phyloP scores from a whole-genome alignment of 768 basidiomycete species.

The Podaxis pistillaris region DNA sequence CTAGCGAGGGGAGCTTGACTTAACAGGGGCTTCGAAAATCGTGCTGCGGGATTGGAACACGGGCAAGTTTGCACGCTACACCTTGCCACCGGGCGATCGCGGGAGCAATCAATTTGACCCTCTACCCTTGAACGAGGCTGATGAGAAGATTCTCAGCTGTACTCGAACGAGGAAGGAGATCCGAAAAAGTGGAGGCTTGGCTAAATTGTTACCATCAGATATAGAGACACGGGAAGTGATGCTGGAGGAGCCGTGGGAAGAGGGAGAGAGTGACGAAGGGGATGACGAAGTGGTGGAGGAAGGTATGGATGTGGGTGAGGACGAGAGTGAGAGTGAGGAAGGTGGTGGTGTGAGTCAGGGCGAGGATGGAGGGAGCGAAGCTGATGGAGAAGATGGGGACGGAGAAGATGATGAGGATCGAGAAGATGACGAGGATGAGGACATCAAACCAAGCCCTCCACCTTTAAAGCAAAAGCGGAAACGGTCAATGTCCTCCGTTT shows the following conservation, averaged over 20 bases:
- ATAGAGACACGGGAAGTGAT: slow-evolving; percentile 37
- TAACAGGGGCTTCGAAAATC: slow-evolving; percentile 71
- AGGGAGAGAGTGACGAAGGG: slow-evolving; percentile 27
- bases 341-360: slow-evolving; percentile 20
- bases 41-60: slow-evolving; percentile 84
- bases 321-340: slow-evolving; percentile 30
- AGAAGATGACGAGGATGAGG: slow-evolving; percentile 36
- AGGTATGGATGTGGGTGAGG: slow-evolving; percentile 31
- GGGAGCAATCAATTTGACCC: slow-evolving; percentile 16
- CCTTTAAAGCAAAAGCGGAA: slow-evolving; percentile 50
- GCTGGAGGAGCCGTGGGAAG: slow-evolving; percentile 42
- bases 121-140: slow-evolving; percentile 38
- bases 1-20: slow-evolving; percentile 72
- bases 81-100: slow-evolving; percentile 31
- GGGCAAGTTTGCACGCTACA: slow-evolving; percentile 73
- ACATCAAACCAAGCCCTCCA: slow-evolving; percentile 30
- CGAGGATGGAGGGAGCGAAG: slow-evolving; percentile 28
- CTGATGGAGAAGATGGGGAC: slow-evolving; percentile 37
- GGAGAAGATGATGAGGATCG: slow-evolving; percentile 38
- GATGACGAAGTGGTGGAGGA: slow-evolving; percentile 32
- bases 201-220: slow-evolving; percentile 43
- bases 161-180: slow-evolving; percentile 64
- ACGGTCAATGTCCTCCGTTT: slow-evolving; percentile 25
- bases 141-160: slow-evolving; percentile 47
- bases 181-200: slow-evolving; percentile 56